Conservation (phyloP, 768 basidiomycete genomes). For the Chalciporus sphaerocephalus region DNA sequence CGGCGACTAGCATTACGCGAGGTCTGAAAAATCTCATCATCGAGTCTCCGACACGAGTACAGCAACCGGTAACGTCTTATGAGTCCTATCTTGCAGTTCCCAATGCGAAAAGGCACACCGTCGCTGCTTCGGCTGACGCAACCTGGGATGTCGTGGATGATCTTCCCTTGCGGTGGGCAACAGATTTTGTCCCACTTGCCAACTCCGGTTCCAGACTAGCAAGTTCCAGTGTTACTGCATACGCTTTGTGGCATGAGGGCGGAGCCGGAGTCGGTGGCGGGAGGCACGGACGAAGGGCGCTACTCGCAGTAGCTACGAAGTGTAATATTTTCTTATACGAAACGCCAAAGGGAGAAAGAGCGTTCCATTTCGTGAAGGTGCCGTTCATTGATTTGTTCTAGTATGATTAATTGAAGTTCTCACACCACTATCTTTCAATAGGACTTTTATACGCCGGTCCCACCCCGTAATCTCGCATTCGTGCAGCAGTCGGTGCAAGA, state of each 20-base stretch:
- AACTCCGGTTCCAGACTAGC: constrained; percentile 58
- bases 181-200: constrained; percentile 79
- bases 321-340: constrained; percentile 71
- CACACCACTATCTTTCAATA: constrained; percentile 25
- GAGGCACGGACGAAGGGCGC: constrained; percentile 42
- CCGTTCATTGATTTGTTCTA: constrained; percentile 1
- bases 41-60: constrained; percentile 34
- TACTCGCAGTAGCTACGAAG: constrained; percentile 76
- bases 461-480: constrained; percentile 63
- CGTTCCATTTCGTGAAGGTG: constrained; percentile 80
- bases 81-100: constrained; percentile 31
- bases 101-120: constrained; percentile 19
- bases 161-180: constrained; percentile 78
- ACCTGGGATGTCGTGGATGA: constrained; percentile 74
- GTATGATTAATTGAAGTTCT: neutral
- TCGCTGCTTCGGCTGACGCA: constrained; percentile 42
- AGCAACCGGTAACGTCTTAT: constrained; percentile 25
- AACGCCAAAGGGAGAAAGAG: constrained; percentile 76
- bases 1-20: constrained; percentile 55
- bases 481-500: constrained; percentile 66
- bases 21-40: constrained; percentile 58
- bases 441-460: constrained; percentile 82
- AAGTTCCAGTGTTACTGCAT: constrained; percentile 55
- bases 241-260: constrained; percentile 65
- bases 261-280: constrained; percentile 40